Percentiles rank a stretch among this genome's conserved stretches.
Conservation (phyloP, 2,329 filamentous ascomycete species). For the Paradendryphiella salina region DNA sequence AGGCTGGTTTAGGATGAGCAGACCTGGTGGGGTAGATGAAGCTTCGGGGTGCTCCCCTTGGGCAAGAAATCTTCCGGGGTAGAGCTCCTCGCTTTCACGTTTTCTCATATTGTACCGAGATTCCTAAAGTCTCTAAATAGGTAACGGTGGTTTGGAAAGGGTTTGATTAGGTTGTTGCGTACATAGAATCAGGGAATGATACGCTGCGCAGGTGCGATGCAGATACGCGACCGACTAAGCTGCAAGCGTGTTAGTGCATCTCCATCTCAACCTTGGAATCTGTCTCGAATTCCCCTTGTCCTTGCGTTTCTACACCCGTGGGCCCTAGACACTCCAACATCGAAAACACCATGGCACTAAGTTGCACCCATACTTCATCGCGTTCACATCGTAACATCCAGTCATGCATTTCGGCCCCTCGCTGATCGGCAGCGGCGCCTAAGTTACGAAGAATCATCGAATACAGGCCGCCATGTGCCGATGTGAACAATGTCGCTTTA, state of each 20-base stretch:
- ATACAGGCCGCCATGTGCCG: background rate
- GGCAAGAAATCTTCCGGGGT: slow-evolving; percentile 36
- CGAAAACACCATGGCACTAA: background rate
- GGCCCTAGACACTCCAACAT: background rate
- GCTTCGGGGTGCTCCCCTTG: slow-evolving; percentile 22
- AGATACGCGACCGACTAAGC: slow-evolving; percentile 12
- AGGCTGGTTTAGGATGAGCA: slow-evolving; percentile 53
- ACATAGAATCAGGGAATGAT: background rate
- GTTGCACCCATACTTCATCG: background rate
- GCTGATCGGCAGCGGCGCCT: background rate
- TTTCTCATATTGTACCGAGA: slow-evolving; percentile 15
- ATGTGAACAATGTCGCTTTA: background rate
- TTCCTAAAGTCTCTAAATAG: background rate
- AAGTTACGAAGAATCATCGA: background rate
- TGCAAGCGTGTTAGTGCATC: slow-evolving; percentile 8
- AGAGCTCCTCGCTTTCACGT: slow-evolving; percentile 20
- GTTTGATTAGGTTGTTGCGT: slow-evolving; percentile 1
- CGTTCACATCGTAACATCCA: background rate
- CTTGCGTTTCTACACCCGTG: background rate
- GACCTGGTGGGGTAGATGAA: slow-evolving; percentile 30
- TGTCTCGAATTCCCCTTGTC: no score
- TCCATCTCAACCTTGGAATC: background rate
- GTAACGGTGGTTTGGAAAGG: slow-evolving; percentile 1
- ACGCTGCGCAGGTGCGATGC: slow-evolving; percentile 9
- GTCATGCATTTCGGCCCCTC: background rate